Base-by-base conservation (phyloP, 139 green algal species). In the Micractinium conductrix region DNA sequence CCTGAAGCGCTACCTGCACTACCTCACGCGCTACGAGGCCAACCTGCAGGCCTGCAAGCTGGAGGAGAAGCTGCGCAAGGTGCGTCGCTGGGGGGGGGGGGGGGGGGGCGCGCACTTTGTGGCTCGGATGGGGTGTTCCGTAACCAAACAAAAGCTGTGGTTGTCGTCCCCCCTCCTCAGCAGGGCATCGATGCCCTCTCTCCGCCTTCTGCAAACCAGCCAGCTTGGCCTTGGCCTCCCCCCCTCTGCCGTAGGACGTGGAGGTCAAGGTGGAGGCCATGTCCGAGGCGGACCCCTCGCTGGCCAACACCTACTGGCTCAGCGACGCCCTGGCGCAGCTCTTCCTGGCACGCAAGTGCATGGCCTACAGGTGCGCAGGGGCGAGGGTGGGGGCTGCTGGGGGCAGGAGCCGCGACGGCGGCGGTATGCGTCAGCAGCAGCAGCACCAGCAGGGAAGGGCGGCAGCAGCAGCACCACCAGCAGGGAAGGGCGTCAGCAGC, bases 1-100 rank as follows among this genome's bases (percentile, higher is more conserved):
- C 81, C 87, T 97, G 78, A 93, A 98, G 93, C 93, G 95, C 26
- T 98, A 98, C 90, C 94, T 96, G 84, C 92, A 96, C 91, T 98
- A 98, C 88, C 94, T 95, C 84, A 92, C 93, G 74, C 88, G 95
- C 43, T 98, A 87, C 58, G 95, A 97, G 73, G 93, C 92, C 22
- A 95, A 98, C 89, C 71, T 87, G 62, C 62, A 74, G 50, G 60
- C 58, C 58, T 19, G 79, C 75, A 81, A 85, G 74, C 85, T 92
- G 40, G 93, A 95, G 89, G 84, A 92, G 74, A 88, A 88, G 80
- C 86, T 78, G 44, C 83, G 87, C 10, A 48, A 81, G 87, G 33
- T 30, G 69, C 40, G 22, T 16, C 12, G 48, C 48, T 58, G 48
- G 10, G 48, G 10, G 48, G 48, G 48, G 48, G 48, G 48, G 48